Conservation (phyloP, 2,329 filamentous ascomycete genomes). For the Exophiala sp. region DNA sequence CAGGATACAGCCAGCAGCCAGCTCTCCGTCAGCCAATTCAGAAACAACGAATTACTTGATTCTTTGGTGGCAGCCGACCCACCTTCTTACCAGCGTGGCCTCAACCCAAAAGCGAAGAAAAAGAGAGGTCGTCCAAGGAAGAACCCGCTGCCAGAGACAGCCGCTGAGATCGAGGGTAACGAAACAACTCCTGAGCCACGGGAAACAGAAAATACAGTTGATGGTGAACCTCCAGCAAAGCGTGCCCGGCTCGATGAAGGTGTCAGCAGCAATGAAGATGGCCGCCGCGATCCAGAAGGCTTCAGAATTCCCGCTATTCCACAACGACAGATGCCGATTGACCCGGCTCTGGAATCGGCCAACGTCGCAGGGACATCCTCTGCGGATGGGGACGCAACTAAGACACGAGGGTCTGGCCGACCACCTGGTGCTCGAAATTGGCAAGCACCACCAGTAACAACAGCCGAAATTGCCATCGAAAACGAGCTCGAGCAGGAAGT, state of each 20-base stretch:
- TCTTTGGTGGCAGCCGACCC: constrained; percentile 62
- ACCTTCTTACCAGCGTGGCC: constrained; percentile 65
- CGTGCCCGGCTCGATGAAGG: constrained; percentile 58
- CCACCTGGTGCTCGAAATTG: constrained; percentile 33
- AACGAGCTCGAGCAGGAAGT: constrained; percentile 66
- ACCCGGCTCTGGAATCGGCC: constrained; percentile 37
- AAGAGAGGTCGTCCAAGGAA: constrained; percentile 36
- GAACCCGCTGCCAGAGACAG: constrained; percentile 32
- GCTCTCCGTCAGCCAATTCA: constrained; percentile 83
- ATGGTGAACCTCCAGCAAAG: constrained; percentile 29
- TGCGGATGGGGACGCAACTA: not conserved
- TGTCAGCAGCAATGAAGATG: constrained; percentile 31
- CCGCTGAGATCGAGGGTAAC: constrained; percentile 47
- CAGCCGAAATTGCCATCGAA: constrained; percentile 58
- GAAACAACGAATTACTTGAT: constrained; percentile 47
- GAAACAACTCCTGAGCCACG: constrained; percentile 37
- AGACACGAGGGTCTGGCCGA: constrained; percentile 23
- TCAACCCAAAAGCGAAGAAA: constrained; percentile 58
- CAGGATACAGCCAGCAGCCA: constrained; percentile 78
- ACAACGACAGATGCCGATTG: constrained; percentile 36
- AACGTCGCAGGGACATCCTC: not conserved
- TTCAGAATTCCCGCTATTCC: constrained; percentile 58
- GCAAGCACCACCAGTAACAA: constrained; percentile 51
- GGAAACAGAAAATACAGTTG: constrained; percentile 48
- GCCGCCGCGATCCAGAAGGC: constrained; percentile 61